Evolutionary conservation across 345 rosid genomes (phyloP), one percentile per base, ranked within the genome.

Genomic region (Bruguiera gymnorhiza): DNA sequence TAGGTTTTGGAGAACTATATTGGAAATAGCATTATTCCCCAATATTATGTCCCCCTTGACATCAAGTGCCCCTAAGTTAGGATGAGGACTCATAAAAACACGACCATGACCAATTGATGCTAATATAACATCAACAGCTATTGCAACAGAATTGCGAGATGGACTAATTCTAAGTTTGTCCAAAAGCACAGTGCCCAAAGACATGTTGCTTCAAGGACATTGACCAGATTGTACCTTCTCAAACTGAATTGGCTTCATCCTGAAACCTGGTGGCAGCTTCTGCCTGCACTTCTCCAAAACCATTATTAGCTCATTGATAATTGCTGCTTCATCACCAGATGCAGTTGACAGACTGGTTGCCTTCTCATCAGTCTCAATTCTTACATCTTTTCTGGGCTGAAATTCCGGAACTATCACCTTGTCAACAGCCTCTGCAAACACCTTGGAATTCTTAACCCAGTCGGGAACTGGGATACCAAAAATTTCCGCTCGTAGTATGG

Each of bases 191-290:
- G 31, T 56, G 29, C 32, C 31, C 5, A 23, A 32, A 13, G 6
- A 52, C 10, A 56, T 7, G 63, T 18, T 4, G 56, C 46, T 55
- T 64, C 69, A 67, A 31, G 48, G 48, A 55, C 16, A 24, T 26
- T 18, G 39, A 32, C 64, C 60, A 53, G 68, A 15, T 52, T n/a
- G 52, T 58, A 96, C 99, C 99, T 96, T 96, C 83, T 96, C 99
- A 73, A 96, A 96, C 68, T 96, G 97, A 80, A 96, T 86, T 43
- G 98, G 93, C 56, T 81, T 92, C 98, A 90, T 90, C 86, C 81
- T 86, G 84, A 82, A 92, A 8, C 82, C 89, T 0, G 88, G 79
- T 30, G 81, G 75, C 69, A 92, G 79, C 62, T 78, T 83, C 53
- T 76, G 70, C 76, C 84, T 76, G 89, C 88, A 88, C 55, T 69